Percentiles rank a stretch among this genome's conserved stretches.
phyloP scores from a whole-genome alignment of 139 green algal genomes.

The Choricystis sp. region DNA sequence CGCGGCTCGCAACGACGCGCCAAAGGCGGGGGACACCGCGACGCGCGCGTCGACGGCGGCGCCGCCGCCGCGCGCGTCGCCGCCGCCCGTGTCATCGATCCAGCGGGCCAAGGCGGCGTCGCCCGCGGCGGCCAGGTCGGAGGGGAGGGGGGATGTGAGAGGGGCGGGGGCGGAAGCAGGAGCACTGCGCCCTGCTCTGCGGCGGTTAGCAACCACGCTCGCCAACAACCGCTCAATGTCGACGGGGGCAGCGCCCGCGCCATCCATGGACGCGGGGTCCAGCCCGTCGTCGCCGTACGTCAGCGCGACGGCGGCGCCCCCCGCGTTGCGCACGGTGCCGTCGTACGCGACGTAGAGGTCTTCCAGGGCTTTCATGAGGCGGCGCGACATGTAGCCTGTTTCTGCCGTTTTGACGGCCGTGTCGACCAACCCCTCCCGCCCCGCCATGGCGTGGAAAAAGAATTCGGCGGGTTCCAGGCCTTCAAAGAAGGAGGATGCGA shows the following conservation, averaged over 20 bases:
- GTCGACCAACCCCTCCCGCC: slow-evolving; percentile 87
- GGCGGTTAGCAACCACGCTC: slow-evolving; percentile 11
- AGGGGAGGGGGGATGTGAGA: too few species aligned
- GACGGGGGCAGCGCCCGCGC: slow-evolving; percentile 46
- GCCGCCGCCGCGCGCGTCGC: too few species aligned
- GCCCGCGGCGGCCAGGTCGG: too few species aligned
- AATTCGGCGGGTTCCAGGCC: slow-evolving; percentile 90
- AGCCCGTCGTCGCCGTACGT: slow-evolving; percentile 87
- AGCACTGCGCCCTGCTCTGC: too few species aligned
- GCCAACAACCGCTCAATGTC: slow-evolving; percentile 39
- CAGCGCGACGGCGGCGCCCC: slow-evolving; percentile 75
- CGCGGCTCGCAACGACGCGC: too few species aligned
- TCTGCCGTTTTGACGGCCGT: slow-evolving; percentile 98
- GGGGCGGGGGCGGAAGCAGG: too few species aligned
- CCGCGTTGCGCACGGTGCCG: slow-evolving; percentile 76
- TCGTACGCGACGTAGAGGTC: slow-evolving; percentile 92
- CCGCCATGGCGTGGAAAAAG: slow-evolving; percentile 99
- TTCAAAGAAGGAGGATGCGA: slow-evolving; percentile 89
- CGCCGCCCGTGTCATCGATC: too few species aligned
- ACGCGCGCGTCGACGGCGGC: too few species aligned
- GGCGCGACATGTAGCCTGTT: slow-evolving; percentile 94
- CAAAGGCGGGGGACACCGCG: too few species aligned
- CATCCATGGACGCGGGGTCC: slow-evolving; percentile 87
- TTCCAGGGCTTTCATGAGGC: slow-evolving; percentile 97
- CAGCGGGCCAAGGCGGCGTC: too few species aligned